Conservation (phyloP, 768 basidiomycete genomes). For the Tremella yokohamensis region DNA sequence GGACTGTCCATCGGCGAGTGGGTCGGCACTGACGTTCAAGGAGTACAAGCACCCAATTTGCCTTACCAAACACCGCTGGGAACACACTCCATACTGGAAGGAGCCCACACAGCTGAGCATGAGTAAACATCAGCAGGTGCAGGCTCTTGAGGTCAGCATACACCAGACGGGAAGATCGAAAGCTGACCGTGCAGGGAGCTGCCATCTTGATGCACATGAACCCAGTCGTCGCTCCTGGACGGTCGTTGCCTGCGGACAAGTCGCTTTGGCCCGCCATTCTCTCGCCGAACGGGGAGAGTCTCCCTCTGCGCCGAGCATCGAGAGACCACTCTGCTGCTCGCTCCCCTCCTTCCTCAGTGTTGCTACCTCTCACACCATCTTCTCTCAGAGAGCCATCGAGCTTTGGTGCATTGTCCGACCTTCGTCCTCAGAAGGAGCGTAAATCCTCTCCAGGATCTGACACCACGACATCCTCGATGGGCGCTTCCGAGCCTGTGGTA, state of each 20-base stretch:
- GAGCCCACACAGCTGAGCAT: conserved; percentile 84
- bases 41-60: conserved; percentile 75
- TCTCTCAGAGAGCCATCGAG: conserved; percentile 32
- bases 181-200: conserved; percentile 62
- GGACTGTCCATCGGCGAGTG: conserved; percentile 11
- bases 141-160: conserved; percentile 74
- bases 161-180: not conserved
- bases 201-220: conserved; percentile 88
- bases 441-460: conserved; percentile 41
- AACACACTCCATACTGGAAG: conserved; percentile 93
- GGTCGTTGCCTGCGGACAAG: conserved; percentile 86
- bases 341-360: conserved; percentile 34
- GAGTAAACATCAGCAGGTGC: conserved; percentile 96
- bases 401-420: conserved; percentile 18
- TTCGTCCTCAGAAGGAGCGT: conserved; percentile 21
- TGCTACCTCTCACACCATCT: conserved; percentile 40
- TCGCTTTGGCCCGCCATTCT: conserved; percentile 70
- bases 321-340: conserved; percentile 30
- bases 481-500: conserved; percentile 30
- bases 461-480: conserved; percentile 45
- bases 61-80: conserved; percentile 96
- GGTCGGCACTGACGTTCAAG: conserved; percentile 20
- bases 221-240: conserved; percentile 57
- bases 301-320: conserved; percentile 25
- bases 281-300: conserved; percentile 20